Percentiles rank a stretch among this genome's conserved stretches.
phyloP scores from a whole-genome alignment of 306 rosid genomes.

The Malus domestica region ASM211411v1 NC_041805.1:2265501-2266000 shows the following conservation, averaged over 20 bases:
- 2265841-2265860: neutral
- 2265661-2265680: slow-evolving; percentile 44
- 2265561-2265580: slow-evolving; percentile 59
- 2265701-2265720: slow-evolving; percentile 82
- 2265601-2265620: neutral
- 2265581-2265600: slow-evolving; percentile 31
- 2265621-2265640: neutral
- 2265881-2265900: neutral
- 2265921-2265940: neutral
- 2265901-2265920: neutral
- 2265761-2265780: slow-evolving; percentile 98
- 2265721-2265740: slow-evolving; percentile 74
- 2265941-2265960: too few relatives aligned
- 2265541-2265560: slow-evolving; percentile 94
- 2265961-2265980: too few relatives aligned
- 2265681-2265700: slow-evolving; percentile 97
- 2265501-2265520: slow-evolving; percentile 83
- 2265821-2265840: neutral
- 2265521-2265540: slow-evolving; percentile 87
- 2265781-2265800: slow-evolving; percentile 51
- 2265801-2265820: slow-evolving; percentile 22
- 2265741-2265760: slow-evolving; percentile 92
- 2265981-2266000: too few relatives aligned
- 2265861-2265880: too few relatives aligned
- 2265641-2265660: neutral